Base-by-base conservation (phyloP, 495 filamentous ascomycete species). In the Geopyxis carbonaria region DNA sequence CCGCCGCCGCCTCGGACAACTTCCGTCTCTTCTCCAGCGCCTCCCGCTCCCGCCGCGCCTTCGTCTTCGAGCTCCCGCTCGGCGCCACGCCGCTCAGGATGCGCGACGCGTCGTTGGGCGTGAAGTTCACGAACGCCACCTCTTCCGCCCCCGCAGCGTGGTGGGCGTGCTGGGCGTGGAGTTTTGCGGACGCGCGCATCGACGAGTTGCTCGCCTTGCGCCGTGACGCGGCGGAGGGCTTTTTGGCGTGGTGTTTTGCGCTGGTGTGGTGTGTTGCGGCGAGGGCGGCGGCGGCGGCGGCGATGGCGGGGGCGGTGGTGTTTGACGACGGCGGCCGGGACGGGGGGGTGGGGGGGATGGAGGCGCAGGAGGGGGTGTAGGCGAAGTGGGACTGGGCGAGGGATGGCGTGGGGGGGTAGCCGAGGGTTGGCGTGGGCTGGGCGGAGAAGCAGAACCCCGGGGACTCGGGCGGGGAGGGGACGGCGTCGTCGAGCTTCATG, bases 41-140 rank as follows among this genome's bases (percentile, higher is more conserved):
- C 63, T 91, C 85, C 51, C 78, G 73, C 61, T 94, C 89, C 43
- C 89, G 62, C 29, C 86, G 61, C 32, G 83, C 84, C 54, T 93
- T 94, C 20, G 89, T 97, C 67, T 95, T 94, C 35, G 73, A 79
- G 48, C 74, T 81, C 24, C 89, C 89, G 35, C 73, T 80, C 10
- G 89, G 89, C 36, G 89, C 89, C 7, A 97, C 89, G 4, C 87
- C 87, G 11, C 72, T 82, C 54, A 97, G 68, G 15, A 97, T 81
- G 55, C 75, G 73, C 24, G 67, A 63, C 55, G 72, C 76, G 57
- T 97, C 91, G 10, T 66, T 53, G 0, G 84, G 72, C n/a, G 85
- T 93, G 60, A 76, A 93, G 57, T 95, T 95, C 40, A 92, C 81
- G 51, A 97, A 97, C 1, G 73, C 75, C 28, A 78, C 71, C 7